Base-by-base conservation (phyloP, 352 stramenopile genomes). In the Globisporangium perplexum region DNA sequence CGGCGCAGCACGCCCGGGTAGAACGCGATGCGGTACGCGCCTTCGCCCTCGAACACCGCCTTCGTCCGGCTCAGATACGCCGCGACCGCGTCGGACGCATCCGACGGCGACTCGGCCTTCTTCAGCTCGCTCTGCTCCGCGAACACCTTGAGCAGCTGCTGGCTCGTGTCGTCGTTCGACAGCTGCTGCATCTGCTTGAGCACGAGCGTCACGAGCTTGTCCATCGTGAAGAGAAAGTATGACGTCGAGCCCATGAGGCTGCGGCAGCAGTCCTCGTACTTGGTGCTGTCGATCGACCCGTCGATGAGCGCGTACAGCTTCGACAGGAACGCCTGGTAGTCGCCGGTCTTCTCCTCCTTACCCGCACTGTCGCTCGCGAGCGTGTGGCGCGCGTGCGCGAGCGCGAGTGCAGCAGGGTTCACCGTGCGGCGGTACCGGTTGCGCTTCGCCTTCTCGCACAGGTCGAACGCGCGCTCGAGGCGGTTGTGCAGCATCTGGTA, bases 171-270 rank as follows among this genome's bases (percentile, higher is more conserved):
- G 59, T 95, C 85, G 24, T 73, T 86, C 12, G 80, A 75, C 46
- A 95, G 44, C 52, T 90, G 72, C 63, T 96, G 86, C 78, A 96
- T 89, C 53, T 96, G 88, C 69, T 96, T 95, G 36, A 94, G 72
- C 44, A 95, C 71, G 14, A 79, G 69, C 14, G 77, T 65, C 55
- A 96, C 81, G 28, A 97, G 68, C 58, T 96, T 96, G 59, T 97
- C 88, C 72, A 97, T 90, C 7, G 88, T 97, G 62, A 96, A 97
- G 35, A 97, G 55, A 43, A 96, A 92, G 59, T 95, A 97, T 4
- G 86, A 93, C 20, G 81, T 91, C 17, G 88, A 91, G 20, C 88
- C 88, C 79, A 96, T 93, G 17, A 96, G 72, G 31, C 76, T 87
- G 42, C 88, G 75, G 52, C 88, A 97, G 35, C 77, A 86, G 60